A percentile compares a stretch with the other conserved stretches of the same genome.
These are phyloP conservation scores for Hypoxylon cercidicola DNA, from an alignment of 495 filamentous ascomycete genomes.

Conservation along the genomic window DNA sequence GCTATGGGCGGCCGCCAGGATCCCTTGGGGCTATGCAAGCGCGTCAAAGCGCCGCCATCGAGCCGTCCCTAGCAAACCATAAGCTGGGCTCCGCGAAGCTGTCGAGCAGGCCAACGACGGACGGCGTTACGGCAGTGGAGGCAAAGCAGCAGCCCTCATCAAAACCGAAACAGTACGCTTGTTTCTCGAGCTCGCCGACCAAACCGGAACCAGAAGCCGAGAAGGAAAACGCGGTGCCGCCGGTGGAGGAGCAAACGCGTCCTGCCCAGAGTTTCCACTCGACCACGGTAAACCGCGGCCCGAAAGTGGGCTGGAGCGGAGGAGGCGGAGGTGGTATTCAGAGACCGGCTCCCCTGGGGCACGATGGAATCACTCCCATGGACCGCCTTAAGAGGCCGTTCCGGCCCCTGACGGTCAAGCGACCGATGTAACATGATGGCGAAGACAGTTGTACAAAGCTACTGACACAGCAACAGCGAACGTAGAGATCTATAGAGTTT, in stretches of 20 bases:
- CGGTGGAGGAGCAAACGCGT: constrained; percentile 44
- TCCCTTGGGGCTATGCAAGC: constrained; percentile 12
- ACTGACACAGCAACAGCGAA: neutral
- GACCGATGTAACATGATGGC: constrained; percentile 31
- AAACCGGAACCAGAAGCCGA: constrained; percentile 32
- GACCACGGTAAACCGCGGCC: constrained; percentile 47
- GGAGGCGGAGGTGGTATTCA: constrained; percentile 47
- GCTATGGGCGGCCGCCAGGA: constrained; percentile 16
- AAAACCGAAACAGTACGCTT: constrained; percentile 54
- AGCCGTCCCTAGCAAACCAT: constrained; percentile 49
- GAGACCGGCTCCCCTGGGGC: constrained; percentile 47
- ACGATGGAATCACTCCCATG: constrained; percentile 50
- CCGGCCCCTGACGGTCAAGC: constrained; percentile 58
- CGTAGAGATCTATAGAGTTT: too few species aligned
- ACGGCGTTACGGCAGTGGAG: constrained; percentile 13
- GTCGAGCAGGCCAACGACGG: constrained; percentile 23
- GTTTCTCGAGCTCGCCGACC: constrained; percentile 60
- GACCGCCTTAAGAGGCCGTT: constrained; percentile 58
- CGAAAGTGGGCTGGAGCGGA: constrained; percentile 36
- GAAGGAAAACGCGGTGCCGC: constrained; percentile 41
- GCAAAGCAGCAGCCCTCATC: constrained; percentile 27
- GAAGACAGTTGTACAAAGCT: neutral
- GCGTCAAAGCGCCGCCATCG: constrained; percentile 41
- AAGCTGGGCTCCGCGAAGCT: constrained; percentile 49
- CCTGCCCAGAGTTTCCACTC: constrained; percentile 54